These are phyloP conservation scores for Verbena officinalis DNA, from an alignment of 257 asterid genomes.

Conservation along the genomic window DNA sequence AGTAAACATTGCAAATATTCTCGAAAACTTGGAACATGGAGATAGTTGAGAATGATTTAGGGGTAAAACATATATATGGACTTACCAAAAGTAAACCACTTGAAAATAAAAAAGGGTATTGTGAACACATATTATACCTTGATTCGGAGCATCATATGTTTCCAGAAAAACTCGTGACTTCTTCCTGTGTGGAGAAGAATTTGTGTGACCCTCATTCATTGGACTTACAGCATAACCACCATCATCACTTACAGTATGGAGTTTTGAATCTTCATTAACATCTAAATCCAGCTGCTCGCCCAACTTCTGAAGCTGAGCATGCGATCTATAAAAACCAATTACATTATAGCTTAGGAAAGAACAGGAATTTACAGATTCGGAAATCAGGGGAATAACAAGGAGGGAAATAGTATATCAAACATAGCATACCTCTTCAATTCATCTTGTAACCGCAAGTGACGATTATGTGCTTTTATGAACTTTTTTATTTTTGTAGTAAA, in stretches of 20 bases:
- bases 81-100: conserved; percentile 8
- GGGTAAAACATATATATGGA: conserved; percentile 1
- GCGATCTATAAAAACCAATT: conserved; percentile 62
- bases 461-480: conserved; percentile 75
- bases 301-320: conserved; percentile 73
- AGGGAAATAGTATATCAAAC: conserved; percentile 11
- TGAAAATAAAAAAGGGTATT: neutral
- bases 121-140: conserved; percentile 44
- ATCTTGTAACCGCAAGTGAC: conserved; percentile 65
- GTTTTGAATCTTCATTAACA: conserved; percentile 45
- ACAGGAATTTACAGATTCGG: conserved; percentile 15
- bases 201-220: conserved; percentile 42
- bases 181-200: conserved; percentile 58
- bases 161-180: conserved; percentile 47
- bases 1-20: conserved; percentile 3
- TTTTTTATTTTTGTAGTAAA: conserved; percentile 61
- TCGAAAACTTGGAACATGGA: neutral
- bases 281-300: conserved; percentile 67
- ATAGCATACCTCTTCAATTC: conserved; percentile 77
- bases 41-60: neutral
- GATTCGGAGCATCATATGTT: conserved; percentile 46
- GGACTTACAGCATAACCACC: conserved; percentile 49
- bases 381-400: conserved; percentile 10
- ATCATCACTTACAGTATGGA: conserved; percentile 48
- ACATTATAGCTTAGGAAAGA: conserved; percentile 14